Conservation (phyloP, 345 rosid genomes). For the Schrenkiella parvula region DNA sequence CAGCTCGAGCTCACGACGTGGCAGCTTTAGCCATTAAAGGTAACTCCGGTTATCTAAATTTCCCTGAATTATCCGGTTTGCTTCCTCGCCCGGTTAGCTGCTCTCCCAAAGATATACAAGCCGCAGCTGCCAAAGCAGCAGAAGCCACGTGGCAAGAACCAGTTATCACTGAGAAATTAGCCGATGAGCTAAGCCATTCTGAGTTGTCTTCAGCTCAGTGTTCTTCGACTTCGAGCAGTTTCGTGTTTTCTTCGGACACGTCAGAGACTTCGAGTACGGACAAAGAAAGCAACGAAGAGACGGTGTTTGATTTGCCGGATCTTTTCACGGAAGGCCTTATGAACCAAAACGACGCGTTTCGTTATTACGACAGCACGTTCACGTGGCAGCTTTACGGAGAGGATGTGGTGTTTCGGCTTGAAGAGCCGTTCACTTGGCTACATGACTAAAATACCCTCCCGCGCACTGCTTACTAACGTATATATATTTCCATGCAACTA, state of each 20-base stretch:
- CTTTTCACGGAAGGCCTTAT: conserved; percentile 43
- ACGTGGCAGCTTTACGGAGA: conserved; percentile 62
- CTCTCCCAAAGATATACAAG: conserved; percentile 75
- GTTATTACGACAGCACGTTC: conserved; percentile 34
- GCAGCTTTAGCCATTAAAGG: conserved; percentile 83
- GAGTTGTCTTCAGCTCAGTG: conserved; percentile 22
- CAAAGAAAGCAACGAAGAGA: conserved; percentile 42
- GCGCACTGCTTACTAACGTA: conserved; percentile 1
- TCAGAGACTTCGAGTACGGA: conserved; percentile 36
- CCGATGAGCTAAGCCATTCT: conserved; percentile 23
- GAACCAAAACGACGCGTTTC: conserved; percentile 34
- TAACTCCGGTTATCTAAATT: conserved; percentile 62
- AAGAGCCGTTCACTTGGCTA: conserved; percentile 52
- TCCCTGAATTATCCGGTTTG: conserved; percentile 55
- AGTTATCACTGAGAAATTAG: neutral
- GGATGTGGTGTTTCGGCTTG: conserved; percentile 48
- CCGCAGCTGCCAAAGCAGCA: conserved; percentile 82
- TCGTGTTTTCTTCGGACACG: conserved; percentile 26
- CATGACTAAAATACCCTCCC: neutral
- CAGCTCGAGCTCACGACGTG: conserved; percentile 93
- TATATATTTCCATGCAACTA: neutral
- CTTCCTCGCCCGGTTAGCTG: conserved; percentile 66
- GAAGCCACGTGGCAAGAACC: conserved; percentile 34
- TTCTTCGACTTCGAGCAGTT: conserved; percentile 24
- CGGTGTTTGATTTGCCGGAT: conserved; percentile 86